Conservation (phyloP, 2,329 filamentous ascomycete genomes). For the Penicillium decumbens region DNA sequence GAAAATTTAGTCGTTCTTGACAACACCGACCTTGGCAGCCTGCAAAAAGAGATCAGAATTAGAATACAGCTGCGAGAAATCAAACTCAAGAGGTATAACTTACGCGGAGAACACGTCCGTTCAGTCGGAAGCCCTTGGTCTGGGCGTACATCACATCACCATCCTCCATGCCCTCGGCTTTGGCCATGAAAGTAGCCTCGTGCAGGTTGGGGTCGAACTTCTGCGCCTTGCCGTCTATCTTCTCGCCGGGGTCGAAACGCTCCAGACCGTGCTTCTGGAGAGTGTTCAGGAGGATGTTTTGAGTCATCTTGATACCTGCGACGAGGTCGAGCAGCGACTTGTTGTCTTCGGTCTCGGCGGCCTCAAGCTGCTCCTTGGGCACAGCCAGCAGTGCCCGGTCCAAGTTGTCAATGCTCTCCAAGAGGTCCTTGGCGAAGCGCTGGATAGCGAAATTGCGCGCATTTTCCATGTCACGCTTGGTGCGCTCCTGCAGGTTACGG, state of each 20-base stretch:
- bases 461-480: slow-evolving; percentile 78
- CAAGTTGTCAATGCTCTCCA: slow-evolving; percentile 94
- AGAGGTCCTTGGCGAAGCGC: slow-evolving; percentile 85
- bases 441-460: slow-evolving; percentile 93
- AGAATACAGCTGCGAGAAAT: slow-evolving; percentile 1
- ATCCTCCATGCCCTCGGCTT: slow-evolving; percentile 80
- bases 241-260: slow-evolving; percentile 67
- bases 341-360: slow-evolving; percentile 51
- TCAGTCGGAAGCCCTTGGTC: slow-evolving; percentile 92
- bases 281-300: slow-evolving; percentile 78
- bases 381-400: slow-evolving; percentile 85
- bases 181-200: slow-evolving; percentile 93
- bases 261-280: slow-evolving; percentile 92
- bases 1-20: slow-evolving; percentile 63
- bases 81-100: slow-evolving; percentile 17
- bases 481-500: slow-evolving; percentile 95
- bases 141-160: slow-evolving; percentile 87
- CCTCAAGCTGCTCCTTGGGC: slow-evolving; percentile 64
- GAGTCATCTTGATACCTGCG: slow-evolving; percentile 92
- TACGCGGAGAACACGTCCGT: slow-evolving; percentile 76
- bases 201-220: slow-evolving; percentile 96
- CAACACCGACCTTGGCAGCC: slow-evolving; percentile 92
- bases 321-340: slow-evolving; percentile 76
- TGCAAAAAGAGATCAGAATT: slow-evolving; percentile 21
- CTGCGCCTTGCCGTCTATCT: slow-evolving; percentile 55